Base-by-base conservation (phyloP, 306 rosid genomes). In the Castanea mollissima region DNA sequence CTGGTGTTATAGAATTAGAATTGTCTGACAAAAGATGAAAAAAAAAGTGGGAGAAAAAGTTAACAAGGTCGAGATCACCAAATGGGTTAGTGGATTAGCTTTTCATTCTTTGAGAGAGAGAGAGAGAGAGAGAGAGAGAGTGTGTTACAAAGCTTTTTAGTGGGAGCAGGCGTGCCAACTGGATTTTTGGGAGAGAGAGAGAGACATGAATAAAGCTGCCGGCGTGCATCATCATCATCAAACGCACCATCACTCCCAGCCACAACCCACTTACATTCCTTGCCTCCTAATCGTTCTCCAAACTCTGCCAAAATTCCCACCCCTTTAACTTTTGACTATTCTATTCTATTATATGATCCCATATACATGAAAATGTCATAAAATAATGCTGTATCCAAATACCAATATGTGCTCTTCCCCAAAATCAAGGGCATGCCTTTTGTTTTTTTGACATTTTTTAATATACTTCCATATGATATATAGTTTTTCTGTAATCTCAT, bases 131-230 rank as follows among this genome's bases (percentile, higher is more conserved):
- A 69, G 69, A 64, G 74, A 68, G 81, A 80, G 51, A 34, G 55
- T 14, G 38, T n/a, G 77, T 72, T 32, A 57, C 32, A 1, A 58
- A 76, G 60, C 71, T 78, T 75, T 77, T 86, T 84, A 89, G 98
- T 92, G 94, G 98, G 93, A 87, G 92, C 88, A 90, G 93, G 97
- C 92, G 95, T 92, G 98, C 89, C 91, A 83, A 84, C 75, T 88
- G 91, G 83, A 85, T 74, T 80, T 76, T 70, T 11, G 79, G 82
- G 82, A 81, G 85, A 71, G 80, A 82, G 77, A 79, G 73, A 67
- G 79, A 69, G 62, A 74, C 35, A 49, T 29, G 76, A 84, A 87
- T 82, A 92, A 94, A 94, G 97, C 95, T 91, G 94, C 97, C 94
- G 95, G 97, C 99, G 94, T 92, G 99, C 85, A 80, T 90, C 64